phyloP scores from a whole-genome alignment of 148 eudicot genomes.

The Gaultheria prostrata region DNA sequence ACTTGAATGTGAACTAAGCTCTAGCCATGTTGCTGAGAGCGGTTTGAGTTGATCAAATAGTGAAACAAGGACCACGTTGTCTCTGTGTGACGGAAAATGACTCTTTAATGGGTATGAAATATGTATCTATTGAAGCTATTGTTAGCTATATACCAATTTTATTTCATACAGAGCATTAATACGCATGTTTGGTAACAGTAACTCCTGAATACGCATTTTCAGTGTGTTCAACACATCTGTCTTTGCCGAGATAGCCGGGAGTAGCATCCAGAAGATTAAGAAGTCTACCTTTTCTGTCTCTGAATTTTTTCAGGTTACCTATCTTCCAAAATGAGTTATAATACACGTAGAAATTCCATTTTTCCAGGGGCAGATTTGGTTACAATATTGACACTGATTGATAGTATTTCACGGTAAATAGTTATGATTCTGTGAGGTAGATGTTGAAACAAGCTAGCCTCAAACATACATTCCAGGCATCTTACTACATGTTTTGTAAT shows the following conservation, averaged over 20 bases:
- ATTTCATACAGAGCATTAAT: not conserved
- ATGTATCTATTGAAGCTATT: not conserved
- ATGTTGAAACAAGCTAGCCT: not conserved
- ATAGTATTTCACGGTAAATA: too few species aligned
- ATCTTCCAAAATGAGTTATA: too few species aligned
- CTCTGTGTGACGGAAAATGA: not conserved
- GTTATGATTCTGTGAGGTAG: not conserved
- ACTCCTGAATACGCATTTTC: not conserved
- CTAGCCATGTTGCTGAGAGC: slow-evolving; percentile 1
- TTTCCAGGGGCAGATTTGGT: too few species aligned
- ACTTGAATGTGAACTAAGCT: not conserved
- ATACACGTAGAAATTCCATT: not conserved
- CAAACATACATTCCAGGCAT: not conserved
- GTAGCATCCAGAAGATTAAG: slow-evolving; percentile 9
- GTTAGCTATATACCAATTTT: not conserved
- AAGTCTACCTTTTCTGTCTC: too few species aligned
- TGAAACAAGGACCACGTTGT: not conserved
- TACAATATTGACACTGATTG: not conserved
- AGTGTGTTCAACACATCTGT: not conserved
- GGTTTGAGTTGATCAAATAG: not conserved
- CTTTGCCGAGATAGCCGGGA: not conserved
- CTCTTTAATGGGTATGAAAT: not conserved
- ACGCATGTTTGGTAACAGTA: not conserved
- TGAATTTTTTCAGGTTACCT: too few species aligned
- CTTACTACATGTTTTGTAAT: too few species aligned